Conservation (phyloP, 306 rosid genomes). For the Fragaria iinumae region DNA sequence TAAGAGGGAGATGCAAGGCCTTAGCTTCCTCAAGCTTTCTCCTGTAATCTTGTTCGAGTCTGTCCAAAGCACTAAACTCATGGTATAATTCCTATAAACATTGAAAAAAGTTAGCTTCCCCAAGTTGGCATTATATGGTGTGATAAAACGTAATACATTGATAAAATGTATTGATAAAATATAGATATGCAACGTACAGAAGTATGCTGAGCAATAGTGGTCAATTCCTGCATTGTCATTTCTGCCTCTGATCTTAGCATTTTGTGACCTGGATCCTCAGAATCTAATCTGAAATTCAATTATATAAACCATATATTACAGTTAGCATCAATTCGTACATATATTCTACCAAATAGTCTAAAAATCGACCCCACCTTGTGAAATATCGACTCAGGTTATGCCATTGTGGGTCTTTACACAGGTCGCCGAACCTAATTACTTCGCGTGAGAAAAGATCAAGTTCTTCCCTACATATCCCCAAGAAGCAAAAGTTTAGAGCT, state of each 20-base stretch:
- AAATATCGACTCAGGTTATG: conserved; percentile 77
- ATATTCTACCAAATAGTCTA: conserved; percentile 12
- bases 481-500: conserved; percentile 19
- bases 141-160: conserved; percentile 5
- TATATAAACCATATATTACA: conserved; percentile 25
- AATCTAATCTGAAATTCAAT: conserved; percentile 63
- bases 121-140: conserved; percentile 9
- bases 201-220: conserved; percentile 61
- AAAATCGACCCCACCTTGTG: conserved; percentile 44
- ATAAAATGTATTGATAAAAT: not conserved
- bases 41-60: conserved; percentile 85
- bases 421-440: conserved; percentile 82
- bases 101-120: conserved; percentile 23
- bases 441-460: conserved; percentile 61
- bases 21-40: conserved; percentile 70
- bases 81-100: conserved; percentile 75
- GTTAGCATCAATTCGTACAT: conserved; percentile 6
- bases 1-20: conserved; percentile 63
- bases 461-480: conserved; percentile 62
- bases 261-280: conserved; percentile 40
- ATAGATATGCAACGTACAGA: conserved; percentile 51
- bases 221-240: conserved; percentile 67
- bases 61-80: conserved; percentile 64
- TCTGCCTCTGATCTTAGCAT: conserved; percentile 52
- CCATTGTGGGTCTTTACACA: conserved; percentile 92